A percentile compares a stretch with the other conserved stretches of the same genome.
Evolutionary conservation across 352 stramenopile genomes (phyloP).

Genomic region (Pythium dissotocum): DNA sequence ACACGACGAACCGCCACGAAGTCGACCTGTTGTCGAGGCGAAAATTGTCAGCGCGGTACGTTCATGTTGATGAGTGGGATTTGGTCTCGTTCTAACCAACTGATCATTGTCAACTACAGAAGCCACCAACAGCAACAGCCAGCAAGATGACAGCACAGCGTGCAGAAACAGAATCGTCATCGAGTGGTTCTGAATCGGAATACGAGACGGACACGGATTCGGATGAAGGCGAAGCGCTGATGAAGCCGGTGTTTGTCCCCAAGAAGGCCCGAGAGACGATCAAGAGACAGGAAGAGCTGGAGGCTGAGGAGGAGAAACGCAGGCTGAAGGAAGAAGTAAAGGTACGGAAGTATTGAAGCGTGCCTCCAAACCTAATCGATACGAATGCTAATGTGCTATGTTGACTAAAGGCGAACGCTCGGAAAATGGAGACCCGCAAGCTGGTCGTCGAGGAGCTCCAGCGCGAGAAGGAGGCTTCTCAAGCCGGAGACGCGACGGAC

Average conservation of each 20-base stretch:
- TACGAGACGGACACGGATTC: conserved; percentile 86
- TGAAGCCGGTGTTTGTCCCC: conserved; percentile 92
- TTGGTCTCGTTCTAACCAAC: neutral
- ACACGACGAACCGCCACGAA: neutral
- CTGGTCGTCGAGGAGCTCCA: conserved; percentile 76
- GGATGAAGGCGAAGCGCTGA: conserved; percentile 65
- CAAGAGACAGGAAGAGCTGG: conserved; percentile 76
- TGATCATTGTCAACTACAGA: neutral
- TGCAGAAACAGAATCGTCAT: conserved; percentile 36
- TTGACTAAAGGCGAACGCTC: conserved; percentile 35
- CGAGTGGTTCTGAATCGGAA: conserved; percentile 56
- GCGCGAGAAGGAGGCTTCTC: conserved; percentile 54
- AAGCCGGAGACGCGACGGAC: conserved; percentile 60
- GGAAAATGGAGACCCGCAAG: conserved; percentile 72
- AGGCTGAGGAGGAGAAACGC: conserved; percentile 67
- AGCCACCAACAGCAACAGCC: neutral
- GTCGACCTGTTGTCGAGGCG: conserved; percentile 25
- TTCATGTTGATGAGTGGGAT: conserved; percentile 12
- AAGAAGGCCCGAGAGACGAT: conserved; percentile 88
- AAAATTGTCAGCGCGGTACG: conserved; percentile 26
- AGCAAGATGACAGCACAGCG: conserved; percentile 30
- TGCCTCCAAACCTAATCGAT: neutral
- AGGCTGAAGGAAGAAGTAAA: conserved; percentile 59
- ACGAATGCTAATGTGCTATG: neutral
- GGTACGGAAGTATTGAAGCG: neutral